phyloP scores from a whole-genome alignment of 2,329 filamentous ascomycete genomes.

The Trichoderma sp. region DNA sequence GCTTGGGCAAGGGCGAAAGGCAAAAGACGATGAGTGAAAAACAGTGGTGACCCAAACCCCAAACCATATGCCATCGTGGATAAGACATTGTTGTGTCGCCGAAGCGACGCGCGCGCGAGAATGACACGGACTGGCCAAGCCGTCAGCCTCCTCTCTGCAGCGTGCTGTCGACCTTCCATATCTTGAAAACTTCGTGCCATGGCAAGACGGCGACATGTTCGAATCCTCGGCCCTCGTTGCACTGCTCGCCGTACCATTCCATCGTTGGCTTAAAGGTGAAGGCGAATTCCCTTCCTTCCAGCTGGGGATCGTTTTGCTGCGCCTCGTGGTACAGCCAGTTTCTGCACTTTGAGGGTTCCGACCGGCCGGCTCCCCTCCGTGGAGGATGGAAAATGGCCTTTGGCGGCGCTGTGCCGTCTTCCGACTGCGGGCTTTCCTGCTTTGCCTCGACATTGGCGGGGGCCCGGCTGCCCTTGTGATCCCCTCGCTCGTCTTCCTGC shows the following conservation, averaged over 20 bases:
- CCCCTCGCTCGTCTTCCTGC: no score
- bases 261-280: conserved; percentile 52
- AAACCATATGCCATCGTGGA: no score
- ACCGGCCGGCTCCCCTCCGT: conserved; percentile 32
- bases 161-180: conserved; percentile 20
- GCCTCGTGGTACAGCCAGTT: conserved; percentile 51
- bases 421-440: conserved; percentile 32
- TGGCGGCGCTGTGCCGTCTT: conserved; percentile 29
- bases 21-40: not conserved
- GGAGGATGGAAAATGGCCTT: conserved; percentile 54
- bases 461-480: not conserved
- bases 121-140: conserved; percentile 4
- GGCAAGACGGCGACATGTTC: conserved; percentile 51
- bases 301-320: conserved; percentile 22
- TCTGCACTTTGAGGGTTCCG: conserved; percentile 39
- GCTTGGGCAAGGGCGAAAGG: not conserved
- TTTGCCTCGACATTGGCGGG: conserved; percentile 22
- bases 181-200: conserved; percentile 48
- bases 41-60: no score
- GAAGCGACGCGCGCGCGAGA: not conserved
- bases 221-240: conserved; percentile 51
- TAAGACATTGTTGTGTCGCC: not conserved
- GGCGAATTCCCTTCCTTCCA: conserved; percentile 26
- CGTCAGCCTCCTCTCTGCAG: conserved; percentile 33
- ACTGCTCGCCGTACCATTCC: conserved; percentile 56